Evolutionary conservation across 306 rosid species (phyloP).

Genomic region (Benincasa hispida): DNA sequence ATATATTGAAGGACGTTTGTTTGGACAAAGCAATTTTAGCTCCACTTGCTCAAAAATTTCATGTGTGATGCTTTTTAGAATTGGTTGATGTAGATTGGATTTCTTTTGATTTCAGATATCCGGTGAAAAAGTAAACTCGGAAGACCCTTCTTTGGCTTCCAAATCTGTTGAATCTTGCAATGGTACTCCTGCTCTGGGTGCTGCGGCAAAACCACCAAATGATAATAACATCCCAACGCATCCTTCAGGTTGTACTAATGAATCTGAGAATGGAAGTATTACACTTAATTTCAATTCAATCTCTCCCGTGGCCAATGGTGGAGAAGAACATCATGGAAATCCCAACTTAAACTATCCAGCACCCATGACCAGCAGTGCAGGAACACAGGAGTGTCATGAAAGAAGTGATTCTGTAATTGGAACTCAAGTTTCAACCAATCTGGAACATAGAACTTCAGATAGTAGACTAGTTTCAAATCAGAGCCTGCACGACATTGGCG

Average conservation of each 20-base stretch:
- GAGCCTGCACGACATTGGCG: constrained; percentile 6
- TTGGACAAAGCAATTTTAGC: neutral
- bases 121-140: constrained; percentile 12
- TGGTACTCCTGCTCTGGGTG: neutral
- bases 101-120: constrained; percentile 24
- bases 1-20: neutral
- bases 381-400: neutral
- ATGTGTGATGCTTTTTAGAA: neutral
- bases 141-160: constrained; percentile 9
- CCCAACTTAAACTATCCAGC: neutral
- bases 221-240: neutral
- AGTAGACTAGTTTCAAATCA: neutral
- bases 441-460: neutral
- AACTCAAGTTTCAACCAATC: neutral
- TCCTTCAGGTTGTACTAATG: constrained; percentile 8
- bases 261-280: constrained; percentile 20
- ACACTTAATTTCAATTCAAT: constrained; percentile 17
- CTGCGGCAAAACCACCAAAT: constrained; percentile 10
- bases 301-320: constrained; percentile 16
- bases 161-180: constrained; percentile 5
- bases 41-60: neutral
- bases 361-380: neutral
- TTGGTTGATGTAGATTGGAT: neutral
- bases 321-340: constrained; percentile 13
- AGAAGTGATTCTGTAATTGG: neutral